Evolutionary conservation across 2,329 filamentous ascomycete genomes (phyloP).

Genomic region (Paracoccidioides brasiliensis): DNA sequence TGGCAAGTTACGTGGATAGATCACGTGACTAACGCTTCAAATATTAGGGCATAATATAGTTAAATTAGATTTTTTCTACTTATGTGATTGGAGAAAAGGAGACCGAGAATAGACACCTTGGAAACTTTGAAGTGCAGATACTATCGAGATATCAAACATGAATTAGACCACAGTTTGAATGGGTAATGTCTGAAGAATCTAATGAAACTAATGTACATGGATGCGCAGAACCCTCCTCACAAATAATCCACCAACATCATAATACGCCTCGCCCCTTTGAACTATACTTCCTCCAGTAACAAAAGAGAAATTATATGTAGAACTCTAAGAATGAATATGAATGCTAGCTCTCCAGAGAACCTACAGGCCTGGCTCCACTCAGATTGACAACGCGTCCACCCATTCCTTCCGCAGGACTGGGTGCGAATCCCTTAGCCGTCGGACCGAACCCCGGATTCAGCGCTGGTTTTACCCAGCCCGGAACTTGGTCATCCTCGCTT

Average conservation of each 20-base stretch:
- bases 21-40: no score
- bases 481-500: constrained; percentile 49
- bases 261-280: neutral
- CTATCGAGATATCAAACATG: no score
- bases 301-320: neutral
- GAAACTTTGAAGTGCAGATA: no score
- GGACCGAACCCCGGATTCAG: constrained; percentile 16
- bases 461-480: constrained; percentile 55
- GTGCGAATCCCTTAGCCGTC: constrained; percentile 17
- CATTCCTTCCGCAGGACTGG: constrained; percentile 19
- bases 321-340: neutral
- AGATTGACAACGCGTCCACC: constrained; percentile 46
- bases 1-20: no score
- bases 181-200: neutral
- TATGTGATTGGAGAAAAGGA: no score
- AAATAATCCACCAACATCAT: neutral
- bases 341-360: constrained; percentile 13
- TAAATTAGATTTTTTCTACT: no score
- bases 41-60: no score
- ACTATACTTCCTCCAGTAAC: neutral
- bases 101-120: no score
- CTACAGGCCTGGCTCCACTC: constrained; percentile 41
- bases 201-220: neutral
- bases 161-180: neutral
- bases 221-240: neutral